phyloP scores from a whole-genome alignment of 139 green algal genomes.

The Eudorina sp. region DNA sequence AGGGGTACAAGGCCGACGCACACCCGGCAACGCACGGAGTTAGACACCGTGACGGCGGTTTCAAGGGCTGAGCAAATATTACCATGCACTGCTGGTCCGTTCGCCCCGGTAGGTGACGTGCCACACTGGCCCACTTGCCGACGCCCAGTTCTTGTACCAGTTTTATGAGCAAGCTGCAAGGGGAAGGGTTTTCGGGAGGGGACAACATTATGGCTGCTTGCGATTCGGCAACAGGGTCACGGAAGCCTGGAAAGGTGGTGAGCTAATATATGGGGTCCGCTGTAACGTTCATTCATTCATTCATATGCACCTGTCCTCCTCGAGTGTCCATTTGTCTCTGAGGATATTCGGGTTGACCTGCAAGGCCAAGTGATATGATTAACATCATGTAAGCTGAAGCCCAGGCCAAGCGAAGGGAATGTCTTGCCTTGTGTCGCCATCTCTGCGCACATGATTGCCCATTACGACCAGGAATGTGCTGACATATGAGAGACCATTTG shows the following conservation, averaged over 20 bases:
- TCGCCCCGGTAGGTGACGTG: conserved; percentile 73
- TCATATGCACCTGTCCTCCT: conserved; percentile 76
- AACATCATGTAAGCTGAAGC: no score
- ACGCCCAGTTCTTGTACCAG: conserved; percentile 74
- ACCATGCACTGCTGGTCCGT: conserved; percentile 95
- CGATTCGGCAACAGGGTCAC: no score
- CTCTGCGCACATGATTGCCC: conserved; percentile 92
- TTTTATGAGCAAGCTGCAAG: conserved; percentile 53
- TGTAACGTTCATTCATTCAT: no score
- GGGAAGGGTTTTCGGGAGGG: no score
- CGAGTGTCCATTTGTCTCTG: conserved; percentile 84
- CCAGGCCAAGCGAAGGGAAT: no score
- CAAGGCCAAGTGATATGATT: not conserved
- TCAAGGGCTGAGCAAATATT: not conserved
- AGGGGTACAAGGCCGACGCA: not conserved
- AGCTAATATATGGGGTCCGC: not conserved
- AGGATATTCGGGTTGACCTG: conserved; percentile 90
- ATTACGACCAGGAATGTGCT: conserved; percentile 82
- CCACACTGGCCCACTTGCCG: conserved; percentile 82
- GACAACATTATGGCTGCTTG: no score
- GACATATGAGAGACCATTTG: conserved; percentile 83
- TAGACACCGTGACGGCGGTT: not conserved
- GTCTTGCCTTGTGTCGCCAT: conserved; percentile 86
- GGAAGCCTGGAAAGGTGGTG: no score
- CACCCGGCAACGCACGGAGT: not conserved